Evolutionary conservation across 1,284 basidiomycete genomes (phyloP).

Genomic region (Pseudozyma tsukubaensis): DNA sequence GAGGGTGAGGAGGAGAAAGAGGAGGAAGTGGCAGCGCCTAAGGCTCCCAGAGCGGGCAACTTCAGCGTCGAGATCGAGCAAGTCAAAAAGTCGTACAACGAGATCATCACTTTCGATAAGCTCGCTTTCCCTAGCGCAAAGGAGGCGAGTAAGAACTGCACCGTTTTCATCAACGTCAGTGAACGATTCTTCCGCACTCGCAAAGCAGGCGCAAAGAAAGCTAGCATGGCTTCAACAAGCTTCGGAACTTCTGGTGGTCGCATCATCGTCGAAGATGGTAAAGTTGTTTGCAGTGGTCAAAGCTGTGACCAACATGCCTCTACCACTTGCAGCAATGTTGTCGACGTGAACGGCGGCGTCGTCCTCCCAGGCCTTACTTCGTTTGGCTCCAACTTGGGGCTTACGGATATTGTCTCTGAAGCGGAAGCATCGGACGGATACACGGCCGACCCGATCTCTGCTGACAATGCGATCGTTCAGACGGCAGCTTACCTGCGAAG

Average conservation of each 20-base stretch:
- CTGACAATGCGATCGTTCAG: conserved; percentile 8
- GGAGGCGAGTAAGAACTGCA: conserved; percentile 11
- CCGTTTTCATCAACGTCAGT: conserved; percentile 52
- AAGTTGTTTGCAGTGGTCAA: conserved; percentile 42
- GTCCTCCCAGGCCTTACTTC: conserved; percentile 54
- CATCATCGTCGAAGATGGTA: conserved; percentile 46
- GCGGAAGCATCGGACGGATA: conserved; percentile 48
- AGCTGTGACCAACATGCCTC: conserved; percentile 8
- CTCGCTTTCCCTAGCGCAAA: conserved; percentile 52
- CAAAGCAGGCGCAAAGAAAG: no score
- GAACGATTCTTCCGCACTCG: conserved; percentile 25
- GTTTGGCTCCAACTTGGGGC: conserved; percentile 56
- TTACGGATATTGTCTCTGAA: conserved; percentile 60
- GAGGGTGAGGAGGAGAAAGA: not conserved
- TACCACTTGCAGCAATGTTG: not conserved
- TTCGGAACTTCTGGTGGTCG: conserved; percentile 2
- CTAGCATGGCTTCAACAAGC: conserved; percentile 4
- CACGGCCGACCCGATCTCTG: conserved; percentile 22
- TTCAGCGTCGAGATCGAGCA: conserved; percentile 45
- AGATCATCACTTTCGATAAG: conserved; percentile 46
- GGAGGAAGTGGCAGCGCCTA: conserved; percentile 18
- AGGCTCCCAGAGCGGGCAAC: conserved; percentile 37
- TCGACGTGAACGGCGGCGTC: conserved; percentile 43
- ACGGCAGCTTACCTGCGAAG: conserved; percentile 17
- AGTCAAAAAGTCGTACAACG: conserved; percentile 36